phyloP scores from a whole-genome alignment of 179 eudicot species.

The Gypsophila paniculata region DNA sequence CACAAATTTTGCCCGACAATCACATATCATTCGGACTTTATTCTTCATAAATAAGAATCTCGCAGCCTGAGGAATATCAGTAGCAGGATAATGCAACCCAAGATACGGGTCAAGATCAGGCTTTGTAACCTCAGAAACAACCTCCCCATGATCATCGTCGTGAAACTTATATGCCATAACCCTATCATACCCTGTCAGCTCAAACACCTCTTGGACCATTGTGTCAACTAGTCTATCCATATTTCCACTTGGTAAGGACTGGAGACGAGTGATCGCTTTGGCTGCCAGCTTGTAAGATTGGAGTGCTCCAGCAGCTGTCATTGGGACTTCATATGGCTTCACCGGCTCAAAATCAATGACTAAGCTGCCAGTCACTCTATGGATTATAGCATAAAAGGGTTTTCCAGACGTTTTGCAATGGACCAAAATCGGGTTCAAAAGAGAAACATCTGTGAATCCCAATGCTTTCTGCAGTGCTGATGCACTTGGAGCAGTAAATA shows the following conservation, averaged over 20 bases:
- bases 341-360: constrained; percentile 94
- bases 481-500: constrained; percentile 79
- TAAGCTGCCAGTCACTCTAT: constrained; percentile 81
- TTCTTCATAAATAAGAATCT: constrained; percentile 92
- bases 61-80: constrained; percentile 95
- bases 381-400: constrained; percentile 88
- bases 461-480: constrained; percentile 77
- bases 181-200: constrained; percentile 88
- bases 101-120: constrained; percentile 86
- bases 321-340: constrained; percentile 85
- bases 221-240: constrained; percentile 71
- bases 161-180: constrained; percentile 94
- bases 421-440: constrained; percentile 82
- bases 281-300: constrained; percentile 97
- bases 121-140: constrained; percentile 68
- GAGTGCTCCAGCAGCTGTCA: constrained; percentile 95
- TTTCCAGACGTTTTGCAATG: constrained; percentile 93
- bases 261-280: constrained; percentile 77
- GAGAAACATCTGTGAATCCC: constrained; percentile 80
- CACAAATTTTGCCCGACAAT: constrained; percentile 71
- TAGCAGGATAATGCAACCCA: constrained; percentile 96
- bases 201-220: constrained; percentile 93
- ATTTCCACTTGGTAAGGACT: constrained; percentile 82
- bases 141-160: constrained; percentile 98
- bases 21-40: constrained; percentile 91